Conservation (phyloP, 805 yeast species). For the Pichia gijzeniarum region DNA sequence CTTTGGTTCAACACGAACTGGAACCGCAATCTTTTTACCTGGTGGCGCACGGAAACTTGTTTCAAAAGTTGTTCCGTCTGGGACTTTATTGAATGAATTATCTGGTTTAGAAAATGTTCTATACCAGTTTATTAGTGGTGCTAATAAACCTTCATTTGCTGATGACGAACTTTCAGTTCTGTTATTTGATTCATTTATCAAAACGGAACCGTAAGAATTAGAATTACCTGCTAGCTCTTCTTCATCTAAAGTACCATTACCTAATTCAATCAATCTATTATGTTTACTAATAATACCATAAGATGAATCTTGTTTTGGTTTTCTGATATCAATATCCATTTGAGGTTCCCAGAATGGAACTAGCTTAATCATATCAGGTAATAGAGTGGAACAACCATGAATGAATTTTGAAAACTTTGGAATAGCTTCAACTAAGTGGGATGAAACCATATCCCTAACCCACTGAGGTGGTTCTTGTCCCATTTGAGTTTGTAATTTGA, state of each 20-base stretch:
- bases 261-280: slow-evolving; percentile 20
- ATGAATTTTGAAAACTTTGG: slow-evolving; percentile 97
- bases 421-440: slow-evolving; percentile 95
- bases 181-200: slow-evolving; percentile 25
- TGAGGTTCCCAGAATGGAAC: slow-evolving; percentile 98
- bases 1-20: slow-evolving; percentile 95
- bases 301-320: slow-evolving; percentile 59
- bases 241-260: slow-evolving; percentile 59
- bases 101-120: slow-evolving; percentile 27
- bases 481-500: slow-evolving; percentile 91
- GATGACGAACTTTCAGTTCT: slow-evolving; percentile 23
- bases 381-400: slow-evolving; percentile 90
- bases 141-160: slow-evolving; percentile 13
- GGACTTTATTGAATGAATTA: slow-evolving; percentile 48
- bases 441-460: slow-evolving; percentile 87
- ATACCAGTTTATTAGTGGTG: slow-evolving; percentile 15
- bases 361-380: slow-evolving; percentile 74
- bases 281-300: slow-evolving; percentile 56
- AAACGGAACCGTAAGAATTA: slow-evolving; percentile 25
- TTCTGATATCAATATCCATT: slow-evolving; percentile 91
- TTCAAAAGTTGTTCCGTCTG: slow-evolving; percentile 59
- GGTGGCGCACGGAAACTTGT: slow-evolving; percentile 64
- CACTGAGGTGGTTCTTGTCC: slow-evolving; percentile 99
- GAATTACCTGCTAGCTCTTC: slow-evolving; percentile 51
- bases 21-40: slow-evolving; percentile 85